These are phyloP conservation scores for Aureobasidium lini DNA, from an alignment of 2,329 filamentous ascomycete species.

Conservation along the genomic window DNA sequence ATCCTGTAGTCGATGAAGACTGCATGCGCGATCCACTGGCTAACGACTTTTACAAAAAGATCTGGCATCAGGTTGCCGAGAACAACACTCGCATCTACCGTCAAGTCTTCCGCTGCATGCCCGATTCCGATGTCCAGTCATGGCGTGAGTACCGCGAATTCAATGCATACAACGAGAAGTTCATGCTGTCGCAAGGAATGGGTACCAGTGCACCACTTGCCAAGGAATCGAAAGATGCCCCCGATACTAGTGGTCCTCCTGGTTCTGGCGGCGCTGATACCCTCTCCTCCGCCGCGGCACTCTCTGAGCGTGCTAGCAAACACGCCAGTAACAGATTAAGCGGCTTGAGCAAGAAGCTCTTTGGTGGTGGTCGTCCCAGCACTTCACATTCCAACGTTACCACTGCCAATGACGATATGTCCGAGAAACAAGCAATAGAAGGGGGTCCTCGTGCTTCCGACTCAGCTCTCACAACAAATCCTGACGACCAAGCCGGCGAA, in stretches of 20 bases:
- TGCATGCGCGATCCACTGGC: constrained; percentile 91
- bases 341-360: constrained; percentile 1
- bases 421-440: constrained; percentile 13
- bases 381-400: constrained; percentile 3
- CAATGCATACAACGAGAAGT: constrained; percentile 66
- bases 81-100: constrained; percentile 96
- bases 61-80: constrained; percentile 78
- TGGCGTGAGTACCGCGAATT: constrained; percentile 93
- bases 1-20: constrained; percentile 71
- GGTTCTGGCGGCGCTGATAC: constrained; percentile 30
- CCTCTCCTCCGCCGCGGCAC: constrained; percentile 6
- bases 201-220: constrained; percentile 42
- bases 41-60: constrained; percentile 73
- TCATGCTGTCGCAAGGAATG: constrained; percentile 57
- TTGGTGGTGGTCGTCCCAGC: background rate
- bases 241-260: constrained; percentile 42
- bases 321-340: constrained; percentile 9
- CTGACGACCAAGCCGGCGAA: constrained; percentile 1
- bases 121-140: constrained; percentile 84
- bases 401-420: background rate
- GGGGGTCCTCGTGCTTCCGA: constrained; percentile 16
- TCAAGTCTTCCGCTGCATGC: constrained; percentile 92
- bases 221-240: constrained; percentile 41
- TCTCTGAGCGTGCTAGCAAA: constrained; percentile 10
- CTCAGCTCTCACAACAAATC: constrained; percentile 16